Conservation (phyloP, 306 rosid species). For the Aeschynomene evenia region DNA sequence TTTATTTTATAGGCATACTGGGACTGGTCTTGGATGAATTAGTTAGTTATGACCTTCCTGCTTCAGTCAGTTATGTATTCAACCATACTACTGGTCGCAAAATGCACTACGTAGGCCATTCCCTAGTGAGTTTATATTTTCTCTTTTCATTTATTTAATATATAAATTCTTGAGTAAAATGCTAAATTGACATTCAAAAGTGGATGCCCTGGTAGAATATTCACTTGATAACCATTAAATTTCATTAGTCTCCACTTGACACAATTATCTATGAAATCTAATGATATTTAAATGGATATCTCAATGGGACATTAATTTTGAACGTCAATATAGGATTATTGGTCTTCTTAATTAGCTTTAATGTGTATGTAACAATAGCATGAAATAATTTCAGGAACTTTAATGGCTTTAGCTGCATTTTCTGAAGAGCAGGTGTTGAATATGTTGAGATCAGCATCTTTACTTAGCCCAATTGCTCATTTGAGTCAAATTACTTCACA, state of each 20-base stretch:
- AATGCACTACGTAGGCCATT: constrained; percentile 74
- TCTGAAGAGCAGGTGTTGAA: constrained; percentile 46
- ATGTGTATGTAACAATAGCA: not conserved
- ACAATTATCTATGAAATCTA: no score
- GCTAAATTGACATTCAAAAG: no score
- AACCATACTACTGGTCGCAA: constrained; percentile 59
- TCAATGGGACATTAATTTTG: no score
- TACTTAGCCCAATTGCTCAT: constrained; percentile 82
- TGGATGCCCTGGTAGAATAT: no score
- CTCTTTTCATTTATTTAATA: no score
- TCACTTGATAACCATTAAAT: no score
- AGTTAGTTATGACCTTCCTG: constrained; percentile 64
- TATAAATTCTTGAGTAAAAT: no score
- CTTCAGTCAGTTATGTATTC: constrained; percentile 63
- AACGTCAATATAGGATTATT: no score
- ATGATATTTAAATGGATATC: no score
- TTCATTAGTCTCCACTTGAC: no score
- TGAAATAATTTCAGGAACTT: constrained; percentile 64
- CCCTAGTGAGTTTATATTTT: constrained; percentile 50
- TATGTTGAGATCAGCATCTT: constrained; percentile 63
- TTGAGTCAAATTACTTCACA: constrained; percentile 54
- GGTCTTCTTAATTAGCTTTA: no score
- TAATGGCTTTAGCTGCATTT: constrained; percentile 57
- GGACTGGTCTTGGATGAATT: constrained; percentile 96
- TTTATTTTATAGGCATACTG: constrained; percentile 54